Evolutionary conservation across 768 basidiomycete genomes (phyloP), one percentile per base, ranked within the genome.

Genomic region (Mycena crocata): DNA sequence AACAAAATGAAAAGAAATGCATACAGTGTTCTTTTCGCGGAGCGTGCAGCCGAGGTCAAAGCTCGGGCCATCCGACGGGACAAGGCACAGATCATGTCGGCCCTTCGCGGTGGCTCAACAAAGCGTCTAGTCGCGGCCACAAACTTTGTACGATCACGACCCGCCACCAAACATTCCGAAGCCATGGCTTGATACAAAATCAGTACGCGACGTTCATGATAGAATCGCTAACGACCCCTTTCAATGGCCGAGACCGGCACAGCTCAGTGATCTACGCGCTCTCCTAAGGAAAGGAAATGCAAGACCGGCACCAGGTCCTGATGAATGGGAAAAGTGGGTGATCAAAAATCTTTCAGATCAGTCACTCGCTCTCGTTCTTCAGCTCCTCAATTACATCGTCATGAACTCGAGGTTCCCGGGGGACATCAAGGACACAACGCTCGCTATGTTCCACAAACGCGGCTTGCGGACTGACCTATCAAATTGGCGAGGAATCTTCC

Each of bases 181-280:
- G 39, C 75, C 74, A 3, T 78, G 75, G 75, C n/a, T 78, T 26
- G 51, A 30, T 21, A 56, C 54, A 2, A 26, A 28, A 30, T 57
- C 57, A 2, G 42, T 57, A 1, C 23, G 19, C 2, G 10, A 28
- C 21, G 57, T 21, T 4, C 42, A 23, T 7, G 23, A 23, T 12
- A 23, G 57, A 23, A 31, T 57, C 3, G 23, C 5, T 1, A 21
- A 12, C 12, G 57, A 45, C 1, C 57, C 57, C 2, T 57, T 57
- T 19, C 17, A 23, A 10, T 57, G 57, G 57, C 57, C 57, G 14
- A 32, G 17, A 17, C 69, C 28, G 0, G 24, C 52, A 19, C 44
- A 45, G 6, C 2, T 54, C 1, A 17, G 54, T 3, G 55, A 67
- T 24, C 56, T 68, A 19, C 26, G 52, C 19, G 66, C 66, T 9